These are phyloP conservation scores for Zarea fungicola DNA, from an alignment of 2,329 filamentous ascomycete species.

Conservation along the genomic window DNA sequence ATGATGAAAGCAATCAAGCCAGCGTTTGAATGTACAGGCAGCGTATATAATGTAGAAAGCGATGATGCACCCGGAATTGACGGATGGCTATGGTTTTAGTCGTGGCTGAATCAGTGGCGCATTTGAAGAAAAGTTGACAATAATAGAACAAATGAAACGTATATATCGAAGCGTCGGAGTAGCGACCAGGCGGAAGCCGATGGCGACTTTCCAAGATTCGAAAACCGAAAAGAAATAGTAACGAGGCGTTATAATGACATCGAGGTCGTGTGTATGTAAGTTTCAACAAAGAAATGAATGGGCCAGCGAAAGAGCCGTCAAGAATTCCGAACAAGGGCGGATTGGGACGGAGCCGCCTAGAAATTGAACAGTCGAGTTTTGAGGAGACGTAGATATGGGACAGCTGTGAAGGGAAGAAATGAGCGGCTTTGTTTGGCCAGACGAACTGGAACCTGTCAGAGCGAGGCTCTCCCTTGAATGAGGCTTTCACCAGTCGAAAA, in stretches of 20 bases:
- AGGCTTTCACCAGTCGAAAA: conserved; percentile 6
- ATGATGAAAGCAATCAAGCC: conserved; percentile 17
- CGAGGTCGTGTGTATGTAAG: conserved; percentile 20
- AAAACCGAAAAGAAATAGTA: conserved; percentile 27
- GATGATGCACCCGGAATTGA: conserved; percentile 18
- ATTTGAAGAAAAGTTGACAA: conserved; percentile 28
- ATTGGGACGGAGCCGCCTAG: conserved; percentile 26
- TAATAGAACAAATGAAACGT: conserved; percentile 32
- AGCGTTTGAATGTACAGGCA: conserved; percentile 29
- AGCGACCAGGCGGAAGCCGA: conserved; percentile 24
- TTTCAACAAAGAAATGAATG: conserved; percentile 21
- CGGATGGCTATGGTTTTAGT: conserved; percentile 23
- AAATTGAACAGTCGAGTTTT: conserved; percentile 11
- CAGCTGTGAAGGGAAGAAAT: neutral
- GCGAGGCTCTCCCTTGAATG: conserved; percentile 10
- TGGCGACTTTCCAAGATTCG: conserved; percentile 24
- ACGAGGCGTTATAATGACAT: conserved; percentile 42
- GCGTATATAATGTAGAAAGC: conserved; percentile 20
- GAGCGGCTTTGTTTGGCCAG: conserved; percentile 14
- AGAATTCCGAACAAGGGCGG: conserved; percentile 17
- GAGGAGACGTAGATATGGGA: neutral
- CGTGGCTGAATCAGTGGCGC: conserved; percentile 37
- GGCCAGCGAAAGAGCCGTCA: conserved; percentile 17
- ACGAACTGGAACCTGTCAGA: conserved; percentile 15
- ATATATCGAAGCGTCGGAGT: conserved; percentile 28